Conservation (phyloP, 306 rosid genomes). For the Cucurbita ficifolia region DNA sequence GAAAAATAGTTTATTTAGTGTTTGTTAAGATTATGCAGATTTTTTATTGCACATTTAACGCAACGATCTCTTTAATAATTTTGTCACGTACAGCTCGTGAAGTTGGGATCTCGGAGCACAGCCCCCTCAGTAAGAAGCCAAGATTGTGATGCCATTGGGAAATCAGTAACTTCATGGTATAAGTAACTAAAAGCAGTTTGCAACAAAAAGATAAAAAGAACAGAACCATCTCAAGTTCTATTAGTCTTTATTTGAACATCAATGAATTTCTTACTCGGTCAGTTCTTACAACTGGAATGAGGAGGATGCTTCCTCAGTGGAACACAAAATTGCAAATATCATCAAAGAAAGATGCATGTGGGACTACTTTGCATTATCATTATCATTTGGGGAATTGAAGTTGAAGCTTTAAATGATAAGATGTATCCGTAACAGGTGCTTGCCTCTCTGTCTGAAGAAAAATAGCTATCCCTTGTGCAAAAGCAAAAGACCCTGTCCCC, state of each 20-base stretch:
- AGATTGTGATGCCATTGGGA: neutral
- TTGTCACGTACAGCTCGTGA: too few species aligned
- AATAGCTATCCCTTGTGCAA: constrained; percentile 66
- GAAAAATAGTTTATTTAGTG: too few species aligned
- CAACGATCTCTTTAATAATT: too few species aligned
- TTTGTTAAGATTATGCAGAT: too few species aligned
- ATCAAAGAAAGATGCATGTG: neutral
- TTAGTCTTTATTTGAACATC: neutral
- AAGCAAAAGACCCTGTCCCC: constrained; percentile 82
- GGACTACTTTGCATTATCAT: neutral
- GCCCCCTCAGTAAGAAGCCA: too few species aligned
- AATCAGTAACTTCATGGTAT: neutral
- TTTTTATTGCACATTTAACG: too few species aligned
- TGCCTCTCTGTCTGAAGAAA: constrained; percentile 23
- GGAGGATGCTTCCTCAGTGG: neutral
- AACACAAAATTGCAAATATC: neutral
- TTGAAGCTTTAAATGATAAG: constrained; percentile 52
- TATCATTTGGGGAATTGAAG: constrained; percentile 36
- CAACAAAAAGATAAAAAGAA: neutral
- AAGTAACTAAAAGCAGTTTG: neutral
- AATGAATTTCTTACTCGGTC: neutral
- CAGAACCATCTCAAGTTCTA: neutral
- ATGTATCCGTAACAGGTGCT: constrained; percentile 11
- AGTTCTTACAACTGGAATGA: neutral
- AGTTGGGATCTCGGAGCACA: too few species aligned